Base-by-base conservation (phyloP, 1,284 basidiomycete genomes). In the Megacollybia platyphylla region DNA sequence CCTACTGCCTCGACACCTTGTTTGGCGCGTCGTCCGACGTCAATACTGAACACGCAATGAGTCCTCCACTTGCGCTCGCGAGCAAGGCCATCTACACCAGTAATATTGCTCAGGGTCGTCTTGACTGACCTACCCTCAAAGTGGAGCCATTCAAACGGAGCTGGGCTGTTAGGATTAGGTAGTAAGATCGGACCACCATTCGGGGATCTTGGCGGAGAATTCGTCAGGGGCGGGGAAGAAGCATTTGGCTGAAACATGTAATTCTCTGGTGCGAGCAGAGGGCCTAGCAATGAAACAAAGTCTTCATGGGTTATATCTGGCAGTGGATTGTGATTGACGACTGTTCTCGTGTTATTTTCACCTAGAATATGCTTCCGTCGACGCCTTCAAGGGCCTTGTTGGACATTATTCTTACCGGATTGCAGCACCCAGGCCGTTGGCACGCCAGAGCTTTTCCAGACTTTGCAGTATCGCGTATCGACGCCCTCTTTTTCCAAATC, bases 281-380 rank as follows among this genome's bases (percentile, higher is more conserved):
- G 86, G 0, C 84, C 81, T 1, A 87, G 65, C 29, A 85, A 62
- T 3, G 79, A 71, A 28, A 88, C 75, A 50, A 88, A 88, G 50
- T 88, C 85, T 48, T 87, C 85, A 49, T 87, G 85, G 0, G 82
- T 79, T 47, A 87, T 75, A 51, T 88, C 85, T 1, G 84, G 85
- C 4, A 88, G 65, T 2, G 86, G 85, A 52, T 87, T 88, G 57
- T 88, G 84, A 58, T 88, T 86, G 51, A 87, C 74, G 39, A 87
- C 77, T 5, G 82, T 77, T 29, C 73, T 71, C 5, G 70, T 61
- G 53, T 73, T 69, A 49, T 83, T 76, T 35, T 63, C 79, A 81
- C 50, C 3, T 31, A 44, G 39, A 40, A 36, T 48, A n/a, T 49
- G 29, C 28, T 40, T 27, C 35, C 20, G 41, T 24, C 31, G 13